Evolutionary conservation across 108 stramenopile genomes (phyloP), one percentile per base, ranked within the genome.

Genomic region (Tribonema minus): DNA sequence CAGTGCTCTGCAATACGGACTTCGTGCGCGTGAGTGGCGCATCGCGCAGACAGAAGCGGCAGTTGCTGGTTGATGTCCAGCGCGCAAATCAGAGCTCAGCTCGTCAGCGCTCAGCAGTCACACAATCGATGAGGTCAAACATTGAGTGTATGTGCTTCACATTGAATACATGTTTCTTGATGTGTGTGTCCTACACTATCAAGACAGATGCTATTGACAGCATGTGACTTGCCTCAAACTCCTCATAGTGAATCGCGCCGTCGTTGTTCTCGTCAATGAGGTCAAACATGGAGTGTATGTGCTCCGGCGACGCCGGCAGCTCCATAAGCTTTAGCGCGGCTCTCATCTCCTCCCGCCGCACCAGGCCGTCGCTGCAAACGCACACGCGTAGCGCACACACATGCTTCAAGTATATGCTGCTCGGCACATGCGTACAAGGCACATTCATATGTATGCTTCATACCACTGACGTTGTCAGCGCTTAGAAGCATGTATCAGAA

Each of bases 221-320:
- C 0, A 62, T 40, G 58, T 60, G 25, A 23, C 20, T 37, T 1
- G 30, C 64, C 65, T 59, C 70, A 36, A 66, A 72, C 27, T 63
- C 39, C 2, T 26, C 7, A 31, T 23, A 71, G 27, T 61, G 70
- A 30, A 82, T 79, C 12, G 59, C 37, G 35, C 81, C 81, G 60
- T 82, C 81, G 20, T 70, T 20, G 38, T 82, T 71, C 2, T 12
- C 31, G 76, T 82, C 81, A 12, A 82, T 64, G 28, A 29, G 36
- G 36, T 59, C 25, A 37, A 82, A 82, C 5, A 82, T 69, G 20
- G 68, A 60, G 25, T 63, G 70, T 15, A 77, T 61, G 34, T 77
- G 70, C 3, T 63, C 15, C 58, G 73, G 28, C 58, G 70, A 79
- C 34, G 77, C 31, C 6, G 76, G 76, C 25, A 81, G 72, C 60